Conservation (phyloP, 768 basidiomycete genomes). For the Ramaria sp. region DNA sequence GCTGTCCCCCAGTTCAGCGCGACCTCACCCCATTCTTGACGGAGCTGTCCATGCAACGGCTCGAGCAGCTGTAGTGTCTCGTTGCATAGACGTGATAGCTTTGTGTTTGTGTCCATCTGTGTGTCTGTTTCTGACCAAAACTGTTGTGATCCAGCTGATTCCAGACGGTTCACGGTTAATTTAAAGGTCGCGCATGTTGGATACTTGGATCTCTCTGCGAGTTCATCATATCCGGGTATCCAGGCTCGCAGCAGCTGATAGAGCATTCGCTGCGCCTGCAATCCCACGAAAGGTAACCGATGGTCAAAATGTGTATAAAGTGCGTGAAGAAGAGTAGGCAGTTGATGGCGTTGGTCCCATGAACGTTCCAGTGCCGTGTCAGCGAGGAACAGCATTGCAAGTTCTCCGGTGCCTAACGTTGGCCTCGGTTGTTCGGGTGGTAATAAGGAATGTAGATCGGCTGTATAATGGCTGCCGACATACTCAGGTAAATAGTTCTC, state of each 20-base stretch:
- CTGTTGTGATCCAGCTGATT: conserved; percentile 41
- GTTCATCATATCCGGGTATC: conserved; percentile 64
- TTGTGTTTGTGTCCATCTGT: conserved; percentile 38
- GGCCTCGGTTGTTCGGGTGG: conserved; percentile 55
- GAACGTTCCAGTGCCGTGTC: conserved; percentile 66
- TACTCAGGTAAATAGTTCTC: conserved; percentile 50
- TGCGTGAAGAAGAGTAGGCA: conserved; percentile 69
- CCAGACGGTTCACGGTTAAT: conserved; percentile 39
- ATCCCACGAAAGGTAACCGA: conserved; percentile 54
- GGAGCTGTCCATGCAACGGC: conserved; percentile 57
- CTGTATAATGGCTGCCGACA: conserved; percentile 51
- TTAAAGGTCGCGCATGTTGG: conserved; percentile 40
- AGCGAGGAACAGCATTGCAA: conserved; percentile 75
- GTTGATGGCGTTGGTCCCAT: conserved; percentile 60
- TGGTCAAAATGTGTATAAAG: conserved; percentile 80
- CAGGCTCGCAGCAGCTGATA: conserved; percentile 80
- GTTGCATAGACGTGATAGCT: conserved; percentile 58
- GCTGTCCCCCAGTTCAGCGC: conserved; percentile 78
- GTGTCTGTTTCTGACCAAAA: conserved; percentile 70
- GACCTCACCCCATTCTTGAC: conserved; percentile 68
- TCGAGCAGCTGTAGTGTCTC: conserved; percentile 56
- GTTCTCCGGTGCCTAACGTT: conserved; percentile 72
- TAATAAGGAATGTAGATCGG: conserved; percentile 67
- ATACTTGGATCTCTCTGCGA: conserved; percentile 44
- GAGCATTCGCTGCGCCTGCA: conserved; percentile 64